Evolutionary conservation across 768 basidiomycete species (phyloP), one percentile per base, ranked within the genome.

Genomic region (Neoboletus magnificus): DNA sequence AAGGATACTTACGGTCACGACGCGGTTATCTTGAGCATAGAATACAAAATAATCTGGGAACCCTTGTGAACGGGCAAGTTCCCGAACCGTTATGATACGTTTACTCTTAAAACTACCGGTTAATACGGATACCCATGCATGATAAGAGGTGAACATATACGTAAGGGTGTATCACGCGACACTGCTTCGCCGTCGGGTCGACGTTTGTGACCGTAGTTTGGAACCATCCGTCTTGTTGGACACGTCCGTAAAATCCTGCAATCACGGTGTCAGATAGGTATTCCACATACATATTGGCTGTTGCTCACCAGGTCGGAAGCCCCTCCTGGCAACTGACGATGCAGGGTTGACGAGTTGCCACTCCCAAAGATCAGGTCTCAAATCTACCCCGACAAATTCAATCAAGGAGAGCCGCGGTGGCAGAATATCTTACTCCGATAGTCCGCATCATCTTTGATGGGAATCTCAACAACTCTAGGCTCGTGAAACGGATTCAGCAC

Each of bases 151-250:
- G n/a, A 47, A 61, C 81, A 51, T 68, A 87, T 69, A 87, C 87
- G 51, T 76, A 77, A 9, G 89, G 86, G 62, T 89, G 79, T 11
- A 92, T 72, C 15, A 91, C 84, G 39, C 76, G 77, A 57, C 80
- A 79, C 61, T 91, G 90, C 65, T 91, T 92, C 5, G 88, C 90
- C 2, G 82, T 89, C 0, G 89, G 89, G 48, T 85, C 83, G 39
- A 92, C 77, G 55, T 92, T 91, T 0, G 88, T 89, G 15, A 90
- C 85, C 0, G 85, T 91, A 0, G 90, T 91, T 39, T 79, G 80
- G 63, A 92, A 92, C 62, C 78, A 82, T 9, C 64, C 63, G 22
- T 81, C 65, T 48, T 71, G 67, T 56, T 85, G 79, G 15, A 91
- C 72, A 9, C 90, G 81, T 7, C 83, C 85, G 57, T 82, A 81